These are phyloP conservation scores for Exophiala aquamarina DNA, from an alignment of 2,329 filamentous ascomycete species.

Conservation along the genomic window DNA sequence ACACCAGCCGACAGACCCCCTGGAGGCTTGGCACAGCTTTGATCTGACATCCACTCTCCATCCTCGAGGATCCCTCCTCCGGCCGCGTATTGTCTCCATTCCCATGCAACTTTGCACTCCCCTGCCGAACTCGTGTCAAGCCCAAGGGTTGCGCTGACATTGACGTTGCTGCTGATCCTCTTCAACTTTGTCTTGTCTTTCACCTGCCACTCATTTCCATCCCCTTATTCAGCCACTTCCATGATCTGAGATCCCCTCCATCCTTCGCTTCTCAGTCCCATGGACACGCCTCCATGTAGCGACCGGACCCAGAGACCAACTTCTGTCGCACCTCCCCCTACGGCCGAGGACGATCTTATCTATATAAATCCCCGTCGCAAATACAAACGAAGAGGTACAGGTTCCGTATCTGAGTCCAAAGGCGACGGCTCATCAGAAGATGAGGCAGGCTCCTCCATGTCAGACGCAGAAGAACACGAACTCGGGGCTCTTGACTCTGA, in stretches of 20 bases:
- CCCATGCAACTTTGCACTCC: too few relatives aligned
- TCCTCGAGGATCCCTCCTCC: too few relatives aligned
- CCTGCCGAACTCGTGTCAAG: too few relatives aligned
- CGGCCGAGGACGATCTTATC: slow-evolving; percentile 11
- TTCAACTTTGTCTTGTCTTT: too few relatives aligned
- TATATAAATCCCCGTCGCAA: slow-evolving; percentile 28
- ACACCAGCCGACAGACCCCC: too few relatives aligned
- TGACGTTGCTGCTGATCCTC: too few relatives aligned
- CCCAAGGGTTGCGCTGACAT: too few relatives aligned
- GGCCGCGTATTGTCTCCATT: too few relatives aligned
- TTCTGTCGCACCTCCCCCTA: slow-evolving; percentile 8
- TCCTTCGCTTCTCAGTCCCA: slow-evolving; percentile 6
- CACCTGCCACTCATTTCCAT: too few relatives aligned
- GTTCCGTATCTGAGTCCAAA: slow-evolving; percentile 22
- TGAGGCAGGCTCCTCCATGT: slow-evolving; percentile 37
- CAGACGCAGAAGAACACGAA: slow-evolving; percentile 57
- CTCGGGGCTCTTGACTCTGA: slow-evolving; percentile 62
- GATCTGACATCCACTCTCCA: too few relatives aligned
- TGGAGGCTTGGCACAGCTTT: too few relatives aligned
- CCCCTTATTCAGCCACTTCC: too few relatives aligned
- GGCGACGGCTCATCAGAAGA: slow-evolving; percentile 23
- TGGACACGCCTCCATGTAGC: slow-evolving; percentile 23
- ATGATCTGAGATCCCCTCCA: neutral
- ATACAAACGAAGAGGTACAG: slow-evolving; percentile 26
- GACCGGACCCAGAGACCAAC: slow-evolving; percentile 16